These are phyloP conservation scores for Chenopodium suecicum DNA, from an alignment of 148 eudicot species.

Conservation along the genomic window DNA sequence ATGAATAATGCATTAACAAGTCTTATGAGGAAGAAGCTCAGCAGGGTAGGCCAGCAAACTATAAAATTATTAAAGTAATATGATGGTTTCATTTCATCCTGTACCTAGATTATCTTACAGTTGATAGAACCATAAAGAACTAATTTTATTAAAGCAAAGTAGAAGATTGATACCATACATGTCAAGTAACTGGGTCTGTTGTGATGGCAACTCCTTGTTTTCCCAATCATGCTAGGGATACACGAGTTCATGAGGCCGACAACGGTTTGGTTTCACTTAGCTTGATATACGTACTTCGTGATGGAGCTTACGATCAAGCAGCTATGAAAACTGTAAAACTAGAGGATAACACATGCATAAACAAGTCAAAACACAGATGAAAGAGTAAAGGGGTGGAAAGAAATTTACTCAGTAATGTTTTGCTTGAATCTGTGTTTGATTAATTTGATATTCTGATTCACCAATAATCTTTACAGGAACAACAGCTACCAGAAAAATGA, in stretches of 20 bases:
- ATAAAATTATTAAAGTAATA: not conserved
- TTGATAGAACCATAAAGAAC: not conserved
- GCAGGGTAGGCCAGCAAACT: not conserved
- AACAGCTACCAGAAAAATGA: constrained; percentile 38
- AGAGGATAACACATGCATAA: not conserved
- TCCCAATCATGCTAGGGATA: not conserved
- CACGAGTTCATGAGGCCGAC: not conserved
- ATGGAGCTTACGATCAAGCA: not conserved
- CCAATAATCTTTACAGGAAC: constrained; percentile 49
- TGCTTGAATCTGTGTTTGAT: constrained; percentile 10
- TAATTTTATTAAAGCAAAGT: not conserved
- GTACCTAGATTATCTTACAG: not conserved
- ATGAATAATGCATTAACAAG: not conserved
- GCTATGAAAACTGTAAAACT: not conserved
- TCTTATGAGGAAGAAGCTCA: not conserved
- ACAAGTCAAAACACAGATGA: not conserved
- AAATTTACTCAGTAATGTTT: constrained; percentile 10
- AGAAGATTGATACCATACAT: not conserved
- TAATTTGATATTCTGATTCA: constrained; percentile 19
- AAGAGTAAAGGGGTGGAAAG: not conserved
- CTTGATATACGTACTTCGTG: not conserved
- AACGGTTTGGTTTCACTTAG: not conserved
- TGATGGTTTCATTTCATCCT: not conserved
- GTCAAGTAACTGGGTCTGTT: not conserved
- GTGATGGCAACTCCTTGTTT: not conserved